Evolutionary conservation across 148 eudicot species (phyloP).

Genomic region (Heliosperma pusillum): DNA sequence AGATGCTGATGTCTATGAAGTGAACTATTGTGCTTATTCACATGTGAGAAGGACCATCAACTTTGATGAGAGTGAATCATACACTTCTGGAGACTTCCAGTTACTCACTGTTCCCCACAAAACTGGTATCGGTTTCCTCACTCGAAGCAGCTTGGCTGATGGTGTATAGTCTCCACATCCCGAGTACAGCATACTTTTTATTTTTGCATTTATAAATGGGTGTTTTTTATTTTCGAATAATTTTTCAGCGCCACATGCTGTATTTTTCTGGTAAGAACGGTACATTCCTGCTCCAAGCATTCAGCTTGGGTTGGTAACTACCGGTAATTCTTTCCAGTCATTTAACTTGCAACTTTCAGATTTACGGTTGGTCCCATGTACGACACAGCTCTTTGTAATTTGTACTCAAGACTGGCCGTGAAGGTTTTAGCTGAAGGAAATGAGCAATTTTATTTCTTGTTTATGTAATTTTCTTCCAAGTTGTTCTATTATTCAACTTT

Average conservation of each 20-base stretch:
- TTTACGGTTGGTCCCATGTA: slow-evolving; percentile 10
- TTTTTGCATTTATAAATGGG: neutral
- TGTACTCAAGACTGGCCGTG: neutral
- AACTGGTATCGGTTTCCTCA: slow-evolving; percentile 37
- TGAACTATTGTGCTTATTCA: slow-evolving; percentile 59
- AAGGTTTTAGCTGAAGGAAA: neutral
- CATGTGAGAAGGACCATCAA: slow-evolving; percentile 33
- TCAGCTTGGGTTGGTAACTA: slow-evolving; percentile 1
- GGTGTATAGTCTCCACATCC: slow-evolving; percentile 17
- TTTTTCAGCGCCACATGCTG: slow-evolving; percentile 11
- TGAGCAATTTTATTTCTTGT: neutral
- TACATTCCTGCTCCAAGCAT: slow-evolving; percentile 5
- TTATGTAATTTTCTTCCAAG: neutral
- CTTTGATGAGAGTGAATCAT: slow-evolving; percentile 30
- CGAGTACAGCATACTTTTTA: neutral
- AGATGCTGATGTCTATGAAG: slow-evolving; percentile 39
- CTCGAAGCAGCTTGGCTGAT: slow-evolving; percentile 21
- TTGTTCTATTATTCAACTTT: neutral
- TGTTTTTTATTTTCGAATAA: slow-evolving; percentile 21
- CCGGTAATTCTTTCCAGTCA: slow-evolving; percentile 1
- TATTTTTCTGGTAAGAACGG: slow-evolving; percentile 12
- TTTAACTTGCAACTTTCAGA: neutral
- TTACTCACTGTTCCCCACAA: slow-evolving; percentile 27
- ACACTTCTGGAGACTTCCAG: slow-evolving; percentile 42
- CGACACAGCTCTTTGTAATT: slow-evolving; percentile 6